Evolutionary conservation across 331 rosid genomes (phyloP).

Genomic region (Acacia pycnantha): DNA sequence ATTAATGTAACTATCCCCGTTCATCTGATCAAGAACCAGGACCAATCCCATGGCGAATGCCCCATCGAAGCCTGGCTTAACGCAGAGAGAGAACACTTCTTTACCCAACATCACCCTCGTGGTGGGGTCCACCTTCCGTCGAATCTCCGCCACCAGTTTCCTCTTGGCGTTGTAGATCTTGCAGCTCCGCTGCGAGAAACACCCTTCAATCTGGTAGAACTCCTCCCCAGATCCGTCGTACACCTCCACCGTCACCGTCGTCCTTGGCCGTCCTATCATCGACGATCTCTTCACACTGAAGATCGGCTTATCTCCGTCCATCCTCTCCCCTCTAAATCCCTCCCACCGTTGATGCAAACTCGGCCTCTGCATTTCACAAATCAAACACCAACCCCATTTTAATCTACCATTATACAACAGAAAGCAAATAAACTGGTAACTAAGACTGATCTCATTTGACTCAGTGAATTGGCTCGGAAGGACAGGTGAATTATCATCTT

Average conservation of each 20-base stretch:
- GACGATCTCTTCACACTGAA: slow-evolving; percentile 80
- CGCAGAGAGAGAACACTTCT: slow-evolving; percentile 68
- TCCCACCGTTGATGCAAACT: slow-evolving; percentile 97
- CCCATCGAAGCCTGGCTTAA: slow-evolving; percentile 77
- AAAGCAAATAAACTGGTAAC: background rate
- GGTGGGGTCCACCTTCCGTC: slow-evolving; percentile 84
- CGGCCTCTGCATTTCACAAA: slow-evolving; percentile 55
- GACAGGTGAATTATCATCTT: background rate
- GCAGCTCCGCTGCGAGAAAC: slow-evolving; percentile 66
- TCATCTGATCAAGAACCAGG: slow-evolving; percentile 75
- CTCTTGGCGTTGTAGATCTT: slow-evolving; percentile 45
- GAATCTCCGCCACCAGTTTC: slow-evolving; percentile 76
- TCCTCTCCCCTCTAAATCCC: slow-evolving; percentile 74
- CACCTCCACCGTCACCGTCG: slow-evolving; percentile 70
- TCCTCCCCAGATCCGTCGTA: slow-evolving; percentile 54
- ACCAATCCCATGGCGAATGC: slow-evolving; percentile 90
- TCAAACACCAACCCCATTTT: background rate
- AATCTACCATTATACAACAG: background rate
- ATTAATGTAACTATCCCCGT: slow-evolving; percentile 33
- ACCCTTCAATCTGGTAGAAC: slow-evolving; percentile 79
- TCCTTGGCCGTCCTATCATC: slow-evolving; percentile 76
- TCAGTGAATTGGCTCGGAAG: slow-evolving; percentile 5
- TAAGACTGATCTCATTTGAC: background rate
- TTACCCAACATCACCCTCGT: slow-evolving; percentile 75
- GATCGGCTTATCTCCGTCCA: slow-evolving; percentile 72